A percentile compares a stretch with the other conserved stretches of the same genome.
These are phyloP conservation scores for Amanita subjunquillea DNA, from an alignment of 768 basidiomycete genomes.

Conservation along the genomic window DNA sequence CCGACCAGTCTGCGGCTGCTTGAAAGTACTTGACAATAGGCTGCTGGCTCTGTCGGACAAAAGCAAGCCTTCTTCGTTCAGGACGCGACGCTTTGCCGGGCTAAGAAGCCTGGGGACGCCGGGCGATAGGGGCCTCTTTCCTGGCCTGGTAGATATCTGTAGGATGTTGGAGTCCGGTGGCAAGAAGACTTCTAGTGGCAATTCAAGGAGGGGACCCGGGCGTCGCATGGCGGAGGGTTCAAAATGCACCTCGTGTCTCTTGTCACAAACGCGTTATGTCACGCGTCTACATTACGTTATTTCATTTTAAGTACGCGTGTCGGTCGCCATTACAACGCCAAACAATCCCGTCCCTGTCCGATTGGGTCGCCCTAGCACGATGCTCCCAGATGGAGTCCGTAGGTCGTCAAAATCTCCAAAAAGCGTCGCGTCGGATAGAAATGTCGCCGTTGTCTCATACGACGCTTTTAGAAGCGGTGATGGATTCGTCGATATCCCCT, in stretches of 20 bases:
- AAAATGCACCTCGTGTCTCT: conserved; percentile 4
- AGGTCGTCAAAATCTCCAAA: conserved; percentile 94
- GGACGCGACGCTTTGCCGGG: conserved; percentile 61
- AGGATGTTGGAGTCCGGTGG: conserved; percentile 20
- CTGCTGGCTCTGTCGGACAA: conserved; percentile 27
- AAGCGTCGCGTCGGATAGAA: conserved; percentile 89
- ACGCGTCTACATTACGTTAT: conserved; percentile 16
- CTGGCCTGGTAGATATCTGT: conserved; percentile 20
- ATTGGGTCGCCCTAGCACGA: conserved; percentile 83
- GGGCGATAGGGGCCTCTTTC: conserved; percentile 59
- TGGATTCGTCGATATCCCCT: conserved; percentile 84
- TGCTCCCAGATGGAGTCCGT: conserved; percentile 80
- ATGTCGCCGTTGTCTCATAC: conserved; percentile 90
- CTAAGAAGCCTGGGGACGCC: conserved; percentile 36
- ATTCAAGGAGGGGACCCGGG: conserved; percentile 49
- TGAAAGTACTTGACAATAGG: conserved; percentile 17
- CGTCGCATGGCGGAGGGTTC: conserved; percentile 19
- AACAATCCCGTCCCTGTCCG: conserved; percentile 93
- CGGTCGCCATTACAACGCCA: conserved; percentile 62
- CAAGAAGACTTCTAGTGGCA: conserved; percentile 49
- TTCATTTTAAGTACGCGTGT: conserved; percentile 12
- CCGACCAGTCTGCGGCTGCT: conserved; percentile 12
- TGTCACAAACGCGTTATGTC: conserved; percentile 27
- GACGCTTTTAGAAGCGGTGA: conserved; percentile 97
- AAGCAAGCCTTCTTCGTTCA: conserved; percentile 41